phyloP scores from a whole-genome alignment of 2,329 filamentous ascomycete genomes.

The Fusarium graminum region DNA sequence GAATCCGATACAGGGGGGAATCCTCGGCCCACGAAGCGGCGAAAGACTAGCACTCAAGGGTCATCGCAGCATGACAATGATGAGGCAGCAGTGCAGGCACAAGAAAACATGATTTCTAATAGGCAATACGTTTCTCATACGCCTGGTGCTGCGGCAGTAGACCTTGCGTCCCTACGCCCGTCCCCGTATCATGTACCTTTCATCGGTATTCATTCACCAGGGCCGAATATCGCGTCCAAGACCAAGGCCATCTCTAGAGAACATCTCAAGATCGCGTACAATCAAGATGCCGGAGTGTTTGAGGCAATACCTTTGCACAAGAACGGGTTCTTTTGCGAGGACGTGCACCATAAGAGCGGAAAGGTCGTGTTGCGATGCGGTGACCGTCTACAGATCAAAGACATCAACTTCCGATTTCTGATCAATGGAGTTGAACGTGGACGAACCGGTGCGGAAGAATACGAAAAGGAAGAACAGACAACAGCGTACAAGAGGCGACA shows the following conservation, averaged over 20 bases:
- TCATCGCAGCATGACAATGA: constrained; percentile 60
- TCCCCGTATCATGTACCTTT: constrained; percentile 73
- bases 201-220: constrained; percentile 79
- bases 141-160: constrained; percentile 69
- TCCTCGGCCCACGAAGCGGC: constrained; percentile 61
- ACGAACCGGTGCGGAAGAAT: constrained; percentile 69
- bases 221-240: constrained; percentile 69
- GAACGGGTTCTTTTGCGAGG: constrained; percentile 78
- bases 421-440: constrained; percentile 74
- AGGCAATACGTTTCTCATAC: constrained; percentile 72
- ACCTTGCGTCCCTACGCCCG: constrained; percentile 70
- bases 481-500: constrained; percentile 61
- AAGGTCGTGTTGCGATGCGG: constrained; percentile 72
- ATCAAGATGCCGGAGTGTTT: constrained; percentile 72
- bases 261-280: constrained; percentile 80
- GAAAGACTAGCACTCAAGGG: constrained; percentile 60
- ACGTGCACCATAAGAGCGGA: constrained; percentile 67
- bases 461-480: constrained; percentile 62
- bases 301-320: constrained; percentile 71
- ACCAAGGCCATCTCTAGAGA: constrained; percentile 81
- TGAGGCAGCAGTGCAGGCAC: constrained; percentile 52
- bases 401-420: constrained; percentile 75
- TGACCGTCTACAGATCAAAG: constrained; percentile 78
- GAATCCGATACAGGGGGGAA: constrained; percentile 69
- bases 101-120: constrained; percentile 66